phyloP scores from a whole-genome alignment of 306 rosid genomes.

The Prunus fruticosa region DNA sequence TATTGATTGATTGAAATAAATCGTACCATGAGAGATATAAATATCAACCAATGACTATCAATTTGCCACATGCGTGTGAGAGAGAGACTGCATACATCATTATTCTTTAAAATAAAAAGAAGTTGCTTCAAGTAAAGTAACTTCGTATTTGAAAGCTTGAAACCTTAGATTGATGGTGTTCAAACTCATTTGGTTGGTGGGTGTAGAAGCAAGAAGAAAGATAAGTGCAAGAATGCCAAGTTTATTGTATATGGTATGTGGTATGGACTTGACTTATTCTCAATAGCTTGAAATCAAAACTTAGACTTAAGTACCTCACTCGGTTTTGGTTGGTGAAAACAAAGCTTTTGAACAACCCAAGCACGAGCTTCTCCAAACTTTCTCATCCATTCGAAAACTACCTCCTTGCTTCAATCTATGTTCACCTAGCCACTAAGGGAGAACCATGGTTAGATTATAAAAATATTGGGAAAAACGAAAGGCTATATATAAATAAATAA shows the following conservation, averaged over 20 bases:
- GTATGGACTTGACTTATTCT: constrained; percentile 12
- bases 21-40: too few species aligned
- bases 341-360: constrained; percentile 10
- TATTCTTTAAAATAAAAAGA: too few species aligned
- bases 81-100: neutral
- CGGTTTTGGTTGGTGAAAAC: constrained; percentile 28
- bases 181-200: constrained; percentile 7
- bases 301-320: neutral
- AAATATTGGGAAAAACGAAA: neutral
- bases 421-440: neutral
- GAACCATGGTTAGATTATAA: neutral
- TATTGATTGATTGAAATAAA: too few species aligned
- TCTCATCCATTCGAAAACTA: constrained; percentile 4
- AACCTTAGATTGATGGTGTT: neutral
- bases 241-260: neutral
- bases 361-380: constrained; percentile 14
- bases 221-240: constrained; percentile 15
- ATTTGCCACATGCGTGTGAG: neutral
- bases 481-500: neutral
- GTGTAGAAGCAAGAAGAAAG: constrained; percentile 26
- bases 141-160: neutral
- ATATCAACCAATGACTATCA: neutral
- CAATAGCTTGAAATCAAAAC: neutral
- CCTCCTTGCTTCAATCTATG: neutral
- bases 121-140: neutral